Conservation (phyloP, 768 basidiomycete genomes). For the Hydnomerulius pinastri region DNA sequence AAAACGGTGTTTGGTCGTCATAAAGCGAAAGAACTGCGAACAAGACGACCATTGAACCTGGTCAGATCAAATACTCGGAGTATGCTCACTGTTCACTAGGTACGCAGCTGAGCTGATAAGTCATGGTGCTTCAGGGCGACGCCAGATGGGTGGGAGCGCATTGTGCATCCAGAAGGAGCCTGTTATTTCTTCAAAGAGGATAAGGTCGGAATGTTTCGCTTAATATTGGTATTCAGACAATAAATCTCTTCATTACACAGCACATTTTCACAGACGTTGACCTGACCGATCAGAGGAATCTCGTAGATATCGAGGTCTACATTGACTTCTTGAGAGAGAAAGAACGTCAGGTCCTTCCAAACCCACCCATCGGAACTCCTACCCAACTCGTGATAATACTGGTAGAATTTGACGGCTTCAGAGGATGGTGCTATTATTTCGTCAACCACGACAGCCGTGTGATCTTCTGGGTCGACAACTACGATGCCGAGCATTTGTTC, state of each 20-base stretch:
- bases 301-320: not conserved
- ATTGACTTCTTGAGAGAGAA: not conserved
- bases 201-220: not conserved
- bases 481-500: not conserved
- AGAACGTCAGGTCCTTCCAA: not conserved
- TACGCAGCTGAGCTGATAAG: not conserved
- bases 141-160: not conserved
- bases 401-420: not conserved
- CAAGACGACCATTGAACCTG: not conserved
- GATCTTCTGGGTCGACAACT: conserved; percentile 3
- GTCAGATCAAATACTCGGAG: not conserved
- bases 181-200: not conserved
- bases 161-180: conserved; percentile 4
- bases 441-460: not conserved
- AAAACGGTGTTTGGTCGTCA: not conserved
- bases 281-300: not conserved
- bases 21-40: not conserved
- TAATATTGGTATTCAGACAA: not conserved
- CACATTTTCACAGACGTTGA: conserved; percentile 4
- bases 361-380: not conserved
- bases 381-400: not conserved
- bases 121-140: not conserved
- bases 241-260: not conserved
- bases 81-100: not conserved
- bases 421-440: conserved; percentile 4